These are phyloP conservation scores for Citrullus amarus DNA, from an alignment of 306 rosid species.

Conservation along the genomic window DNA sequence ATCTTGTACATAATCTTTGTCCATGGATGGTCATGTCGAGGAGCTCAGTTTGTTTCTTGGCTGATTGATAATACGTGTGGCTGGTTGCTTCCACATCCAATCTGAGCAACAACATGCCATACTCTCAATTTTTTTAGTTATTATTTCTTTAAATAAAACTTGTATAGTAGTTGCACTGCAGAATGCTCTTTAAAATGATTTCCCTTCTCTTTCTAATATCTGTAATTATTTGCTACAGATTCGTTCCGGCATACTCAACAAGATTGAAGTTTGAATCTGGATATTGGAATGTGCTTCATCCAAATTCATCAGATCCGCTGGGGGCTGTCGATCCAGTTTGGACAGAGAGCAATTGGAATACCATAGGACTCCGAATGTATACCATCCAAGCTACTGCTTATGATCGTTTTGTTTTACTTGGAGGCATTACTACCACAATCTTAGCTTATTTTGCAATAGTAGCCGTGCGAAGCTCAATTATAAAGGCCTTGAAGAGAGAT, in stretches of 20 bases:
- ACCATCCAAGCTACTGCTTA: slow-evolving; percentile 43
- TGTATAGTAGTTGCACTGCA: neutral
- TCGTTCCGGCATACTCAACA: slow-evolving; percentile 89
- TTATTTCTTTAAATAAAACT: neutral
- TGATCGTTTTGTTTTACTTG: slow-evolving; percentile 55
- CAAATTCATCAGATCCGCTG: slow-evolving; percentile 63
- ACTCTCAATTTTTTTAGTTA: neutral
- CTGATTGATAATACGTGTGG: neutral
- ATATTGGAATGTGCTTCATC: slow-evolving; percentile 59
- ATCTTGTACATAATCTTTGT: neutral
- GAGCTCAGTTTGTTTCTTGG: neutral
- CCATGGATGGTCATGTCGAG: neutral
- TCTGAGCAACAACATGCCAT: neutral
- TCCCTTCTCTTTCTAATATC: neutral
- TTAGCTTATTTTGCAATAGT: slow-evolving; percentile 53
- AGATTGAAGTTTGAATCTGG: slow-evolving; percentile 58
- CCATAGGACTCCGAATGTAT: slow-evolving; percentile 60
- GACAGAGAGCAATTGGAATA: slow-evolving; percentile 95
- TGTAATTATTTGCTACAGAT: slow-evolving; percentile 38
- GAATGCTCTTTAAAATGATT: neutral
- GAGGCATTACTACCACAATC: slow-evolving; percentile 51
- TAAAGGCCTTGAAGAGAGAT: slow-evolving; percentile 65
- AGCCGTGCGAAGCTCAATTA: slow-evolving; percentile 32
- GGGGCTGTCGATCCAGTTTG: slow-evolving; percentile 67
- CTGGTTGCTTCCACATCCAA: neutral